Conservation (phyloP, 1,284 basidiomycete species). For the Phenoliferia sp. region DNA sequence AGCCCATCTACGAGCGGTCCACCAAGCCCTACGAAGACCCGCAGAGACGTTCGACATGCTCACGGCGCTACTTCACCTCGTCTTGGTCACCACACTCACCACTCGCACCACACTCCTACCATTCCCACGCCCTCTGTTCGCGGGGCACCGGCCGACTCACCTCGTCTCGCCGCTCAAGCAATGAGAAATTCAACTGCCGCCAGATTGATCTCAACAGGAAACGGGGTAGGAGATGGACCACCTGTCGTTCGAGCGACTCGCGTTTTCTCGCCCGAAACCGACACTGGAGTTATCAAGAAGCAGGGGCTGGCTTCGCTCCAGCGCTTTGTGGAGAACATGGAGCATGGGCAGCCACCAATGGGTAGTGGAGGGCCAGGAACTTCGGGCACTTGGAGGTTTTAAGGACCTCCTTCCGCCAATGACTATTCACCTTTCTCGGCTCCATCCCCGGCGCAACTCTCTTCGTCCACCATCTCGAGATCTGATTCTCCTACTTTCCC, state of each 20-base stretch:
- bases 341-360: constrained; percentile 11
- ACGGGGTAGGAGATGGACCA: constrained; percentile 18
- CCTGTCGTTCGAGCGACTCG: constrained; percentile 30
- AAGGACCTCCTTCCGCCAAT: not conserved
- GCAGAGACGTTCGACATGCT: constrained; percentile 14
- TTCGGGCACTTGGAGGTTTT: constrained; percentile 8
- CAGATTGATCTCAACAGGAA: constrained; percentile 18
- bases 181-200: constrained; percentile 31
- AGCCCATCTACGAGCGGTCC: not conserved
- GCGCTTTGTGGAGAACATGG: constrained; percentile 35
- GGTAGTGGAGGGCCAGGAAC: constrained; percentile 7
- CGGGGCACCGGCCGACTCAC: constrained; percentile 6
- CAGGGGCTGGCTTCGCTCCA: constrained; percentile 36
- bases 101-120: not conserved
- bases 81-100: constrained; percentile 1
- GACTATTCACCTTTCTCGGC: not conserved
- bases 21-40: not conserved
- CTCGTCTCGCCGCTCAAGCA: constrained; percentile 24
- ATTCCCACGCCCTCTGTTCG: not conserved
- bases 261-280: constrained; percentile 36
- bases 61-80: not conserved
- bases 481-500: too few species aligned
- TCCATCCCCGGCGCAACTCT: too few species aligned
- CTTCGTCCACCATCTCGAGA: too few species aligned
- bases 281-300: constrained; percentile 34